Evolutionary conservation across 441 rosid genomes (phyloP).

Genomic region (Macaranga tanarius): DNA sequence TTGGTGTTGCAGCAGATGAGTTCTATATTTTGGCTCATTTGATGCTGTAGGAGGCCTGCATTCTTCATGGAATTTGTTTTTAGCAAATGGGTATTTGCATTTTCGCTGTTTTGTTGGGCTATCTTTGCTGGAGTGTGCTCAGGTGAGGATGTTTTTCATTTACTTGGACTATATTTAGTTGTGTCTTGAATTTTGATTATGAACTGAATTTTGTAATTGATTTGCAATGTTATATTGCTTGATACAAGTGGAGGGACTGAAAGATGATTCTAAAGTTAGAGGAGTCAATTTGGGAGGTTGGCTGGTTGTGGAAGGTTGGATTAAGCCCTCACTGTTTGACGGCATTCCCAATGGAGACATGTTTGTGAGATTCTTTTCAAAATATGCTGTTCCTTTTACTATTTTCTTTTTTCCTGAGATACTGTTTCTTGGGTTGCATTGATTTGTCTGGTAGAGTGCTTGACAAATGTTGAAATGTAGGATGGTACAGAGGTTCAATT

Average conservation of each 20-base stretch:
- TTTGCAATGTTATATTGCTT: conserved; percentile 13
- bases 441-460: not conserved
- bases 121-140: conserved; percentile 39
- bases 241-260: conserved; percentile 56
- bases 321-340: conserved; percentile 73
- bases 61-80: conserved; percentile 56
- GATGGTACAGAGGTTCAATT: conserved; percentile 71
- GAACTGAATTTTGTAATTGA: conserved; percentile 8
- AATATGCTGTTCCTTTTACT: not conserved
- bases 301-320: conserved; percentile 84
- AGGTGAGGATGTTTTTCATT: conserved; percentile 30
- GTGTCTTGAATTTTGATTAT: too few relatives aligned
- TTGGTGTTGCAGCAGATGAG: conserved; percentile 24
- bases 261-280: conserved; percentile 57
- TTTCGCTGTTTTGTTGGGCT: conserved; percentile 44
- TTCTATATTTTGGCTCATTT: conserved; percentile 29
- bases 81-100: conserved; percentile 50
- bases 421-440: conserved; percentile 13
- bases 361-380: conserved; percentile 49
- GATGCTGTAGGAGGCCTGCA: conserved; percentile 34
- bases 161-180: not conserved
- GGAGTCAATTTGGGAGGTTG: conserved; percentile 87
- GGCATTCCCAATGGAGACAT: conserved; percentile 70
- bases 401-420: not conserved
- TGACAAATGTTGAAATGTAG: conserved; percentile 35